These are phyloP conservation scores for Hortiboletus flavorubellus DNA, from an alignment of 768 basidiomycete species.

Conservation along the genomic window DNA sequence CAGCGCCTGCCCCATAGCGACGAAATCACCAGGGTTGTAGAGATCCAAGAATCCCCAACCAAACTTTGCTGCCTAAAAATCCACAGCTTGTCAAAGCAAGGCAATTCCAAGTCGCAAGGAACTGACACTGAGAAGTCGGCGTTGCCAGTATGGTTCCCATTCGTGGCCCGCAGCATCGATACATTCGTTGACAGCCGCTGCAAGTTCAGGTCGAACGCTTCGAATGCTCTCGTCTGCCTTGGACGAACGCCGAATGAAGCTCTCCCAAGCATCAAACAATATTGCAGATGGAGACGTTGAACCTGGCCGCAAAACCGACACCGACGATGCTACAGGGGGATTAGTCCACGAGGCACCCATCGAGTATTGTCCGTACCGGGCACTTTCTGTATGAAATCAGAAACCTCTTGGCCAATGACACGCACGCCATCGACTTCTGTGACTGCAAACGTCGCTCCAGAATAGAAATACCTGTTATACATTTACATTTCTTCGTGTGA, in stretches of 20 bases:
- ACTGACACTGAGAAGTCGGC: slow-evolving; percentile 72
- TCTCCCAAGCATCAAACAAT: slow-evolving; percentile 88
- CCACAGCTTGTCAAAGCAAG: background rate
- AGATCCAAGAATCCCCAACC: slow-evolving; percentile 92
- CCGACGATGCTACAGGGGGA: slow-evolving; percentile 57
- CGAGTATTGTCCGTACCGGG: slow-evolving; percentile 52
- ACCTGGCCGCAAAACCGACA: slow-evolving; percentile 88
- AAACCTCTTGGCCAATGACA: slow-evolving; percentile 73
- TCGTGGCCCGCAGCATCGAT: slow-evolving; percentile 92
- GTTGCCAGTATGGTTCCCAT: slow-evolving; percentile 90
- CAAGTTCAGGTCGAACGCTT: slow-evolving; percentile 81
- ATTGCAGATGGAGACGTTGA: slow-evolving; percentile 91
- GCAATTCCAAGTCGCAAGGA: background rate
- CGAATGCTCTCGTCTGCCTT: slow-evolving; percentile 93
- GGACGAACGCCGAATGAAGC: slow-evolving; percentile 77
- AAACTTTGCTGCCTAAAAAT: slow-evolving; percentile 85
- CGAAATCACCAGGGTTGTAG: slow-evolving; percentile 88
- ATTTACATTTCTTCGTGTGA: slow-evolving; percentile 7
- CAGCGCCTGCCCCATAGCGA: slow-evolving; percentile 95
- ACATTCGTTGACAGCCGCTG: slow-evolving; percentile 84
- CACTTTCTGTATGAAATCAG: slow-evolving; percentile 92
- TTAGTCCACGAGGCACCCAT: background rate
- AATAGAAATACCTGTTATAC: slow-evolving; percentile 68
- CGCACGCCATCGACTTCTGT: slow-evolving; percentile 90
- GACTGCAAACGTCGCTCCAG: slow-evolving; percentile 70